Conservation (phyloP, 345 rosid genomes). For the Cardamine resedifolia region DNA sequence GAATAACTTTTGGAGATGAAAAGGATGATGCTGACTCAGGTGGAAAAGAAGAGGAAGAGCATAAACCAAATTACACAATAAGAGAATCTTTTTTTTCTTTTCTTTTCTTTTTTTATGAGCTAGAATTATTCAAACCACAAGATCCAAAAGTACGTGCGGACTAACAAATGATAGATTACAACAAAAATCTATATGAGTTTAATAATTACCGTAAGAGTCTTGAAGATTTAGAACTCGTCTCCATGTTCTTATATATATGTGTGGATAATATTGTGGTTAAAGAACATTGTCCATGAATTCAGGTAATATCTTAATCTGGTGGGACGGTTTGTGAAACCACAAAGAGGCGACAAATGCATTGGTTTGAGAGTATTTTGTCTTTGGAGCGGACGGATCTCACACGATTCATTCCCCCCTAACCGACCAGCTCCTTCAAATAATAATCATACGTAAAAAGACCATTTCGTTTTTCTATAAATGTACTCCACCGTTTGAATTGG, state of each 20-base stretch:
- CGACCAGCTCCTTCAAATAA: conserved; percentile 35
- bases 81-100: conserved; percentile 23
- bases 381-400: conserved; percentile 26
- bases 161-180: conserved; percentile 20
- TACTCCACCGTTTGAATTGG: conserved; percentile 17
- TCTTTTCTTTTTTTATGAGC: background rate
- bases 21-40: conserved; percentile 38
- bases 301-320: conserved; percentile 27
- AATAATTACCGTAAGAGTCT: conserved; percentile 9
- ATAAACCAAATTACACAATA: conserved; percentile 26
- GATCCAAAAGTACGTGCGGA: conserved; percentile 32
- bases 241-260: conserved; percentile 27
- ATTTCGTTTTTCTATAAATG: conserved; percentile 12
- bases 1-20: conserved; percentile 27
- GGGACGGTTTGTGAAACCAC: conserved; percentile 37
- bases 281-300: conserved; percentile 29
- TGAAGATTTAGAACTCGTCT: conserved; percentile 29
- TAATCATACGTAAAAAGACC: conserved; percentile 14
- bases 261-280: background rate
- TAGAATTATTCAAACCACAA: conserved; percentile 38
- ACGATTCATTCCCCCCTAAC: conserved; percentile 33
- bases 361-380: conserved; percentile 28
- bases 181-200: background rate
- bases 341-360: conserved; percentile 33
- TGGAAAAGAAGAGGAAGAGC: conserved; percentile 43